Evolutionary conservation across 306 rosid genomes (phyloP), one percentile per base, ranked within the genome.

Genomic region (Vigna trinervia): DNA sequence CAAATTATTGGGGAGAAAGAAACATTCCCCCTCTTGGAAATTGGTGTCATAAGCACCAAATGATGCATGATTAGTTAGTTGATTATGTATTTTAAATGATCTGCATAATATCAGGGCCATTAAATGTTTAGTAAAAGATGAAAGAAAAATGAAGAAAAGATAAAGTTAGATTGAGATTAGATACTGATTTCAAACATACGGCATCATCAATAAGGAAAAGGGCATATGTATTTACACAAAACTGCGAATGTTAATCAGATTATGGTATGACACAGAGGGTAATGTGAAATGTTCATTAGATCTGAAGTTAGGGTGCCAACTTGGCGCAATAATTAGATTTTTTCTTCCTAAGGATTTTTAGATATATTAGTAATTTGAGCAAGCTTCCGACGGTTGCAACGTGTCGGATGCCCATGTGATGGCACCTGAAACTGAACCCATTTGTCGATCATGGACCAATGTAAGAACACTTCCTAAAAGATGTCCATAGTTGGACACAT

Each of bases 371-470:
- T 41, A 12, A 43, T 9, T 7, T 39, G 32, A 52, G 38, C 20
- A 12, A 34, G 64, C 2, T 39, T 43, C n/a, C n/a, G 8, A 48
- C 30, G 38, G 12, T 22, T 63, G 32, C 66, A 43, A 62, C 74
- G 63, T 54, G 70, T 12, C 63, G 12, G 5, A 3, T 71, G 75
- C 30, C 28, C 78, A 76, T 76, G 85, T 70, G 85, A 78, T 71
- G 48, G 56, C 3, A 6, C 32, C 78, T 65, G 43, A 73, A 78
- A 43, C 71, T 14, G 34, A 77, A 71, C 58, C 71, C 4, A 12
- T 82, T 71, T 71, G 75, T 63, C 70, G 26, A 52, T 73, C 60
- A 72, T 9, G 14, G 15, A 45, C 15, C 5, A 45, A 3, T 12
- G 50, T 3, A 50, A 12, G 7, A 39, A 26, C 57, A 61, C n/a